A percentile compares a stretch with the other conserved stretches of the same genome.
Evolutionary conservation across 2,329 filamentous ascomycete genomes (phyloP).

Genomic region (Cordyceps javanica): DNA sequence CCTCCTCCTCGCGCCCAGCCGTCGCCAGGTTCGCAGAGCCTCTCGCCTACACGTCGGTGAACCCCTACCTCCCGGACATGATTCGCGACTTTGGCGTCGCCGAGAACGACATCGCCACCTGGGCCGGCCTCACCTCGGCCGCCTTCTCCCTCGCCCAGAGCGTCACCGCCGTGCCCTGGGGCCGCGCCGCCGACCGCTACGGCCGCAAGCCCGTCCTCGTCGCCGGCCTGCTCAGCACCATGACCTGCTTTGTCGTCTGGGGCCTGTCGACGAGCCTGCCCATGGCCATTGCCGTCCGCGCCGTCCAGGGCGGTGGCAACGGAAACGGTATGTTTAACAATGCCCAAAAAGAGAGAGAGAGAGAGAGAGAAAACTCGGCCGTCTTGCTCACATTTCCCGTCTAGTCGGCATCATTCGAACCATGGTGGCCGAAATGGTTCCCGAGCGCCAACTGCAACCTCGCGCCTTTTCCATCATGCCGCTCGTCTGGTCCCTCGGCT

Average conservation of each 20-base stretch:
- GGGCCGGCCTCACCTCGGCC: slow-evolving; percentile 69
- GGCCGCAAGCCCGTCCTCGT: slow-evolving; percentile 82
- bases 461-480: slow-evolving; percentile 92
- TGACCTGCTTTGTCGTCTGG: slow-evolving; percentile 75
- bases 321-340: slow-evolving; percentile 59
- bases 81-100: slow-evolving; percentile 70
- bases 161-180: slow-evolving; percentile 67
- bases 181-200: slow-evolving; percentile 67
- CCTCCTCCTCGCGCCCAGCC: slow-evolving; percentile 37
- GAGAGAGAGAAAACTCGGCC: no score
- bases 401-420: slow-evolving; percentile 83
- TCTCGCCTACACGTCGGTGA: slow-evolving; percentile 64
- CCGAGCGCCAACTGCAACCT: slow-evolving; percentile 79
- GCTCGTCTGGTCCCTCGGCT: slow-evolving; percentile 78
- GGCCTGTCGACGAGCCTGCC: slow-evolving; percentile 72
- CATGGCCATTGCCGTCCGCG: slow-evolving; percentile 74
- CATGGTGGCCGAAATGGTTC: slow-evolving; percentile 89
- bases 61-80: slow-evolving; percentile 72
- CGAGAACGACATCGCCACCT: slow-evolving; percentile 67
- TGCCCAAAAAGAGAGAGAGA: no score
- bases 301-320: slow-evolving; percentile 75
- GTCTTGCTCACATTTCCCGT: background rate
- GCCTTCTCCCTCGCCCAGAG: slow-evolving; percentile 69
- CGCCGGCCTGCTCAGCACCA: slow-evolving; percentile 66
- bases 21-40: slow-evolving; percentile 76